These are phyloP conservation scores for Clarireedia paspali DNA, from an alignment of 2,329 filamentous ascomycete species.

Conservation along the genomic window DNA sequence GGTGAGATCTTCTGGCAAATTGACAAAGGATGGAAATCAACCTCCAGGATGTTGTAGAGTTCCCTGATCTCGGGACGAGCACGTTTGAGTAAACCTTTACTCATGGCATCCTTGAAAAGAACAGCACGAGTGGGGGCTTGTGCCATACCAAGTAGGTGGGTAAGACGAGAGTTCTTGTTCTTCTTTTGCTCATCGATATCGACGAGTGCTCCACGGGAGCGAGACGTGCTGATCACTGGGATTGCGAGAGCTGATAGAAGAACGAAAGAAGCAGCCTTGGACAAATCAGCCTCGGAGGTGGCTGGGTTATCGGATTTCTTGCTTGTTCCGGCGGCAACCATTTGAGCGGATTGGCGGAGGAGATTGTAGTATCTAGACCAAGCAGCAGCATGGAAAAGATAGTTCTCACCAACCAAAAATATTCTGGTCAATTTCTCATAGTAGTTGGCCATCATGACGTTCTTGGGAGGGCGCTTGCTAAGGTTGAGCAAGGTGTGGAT, in stretches of 20 bases:
- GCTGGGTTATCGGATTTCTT: conserved; percentile 93
- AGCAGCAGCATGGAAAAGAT: conserved; percentile 95
- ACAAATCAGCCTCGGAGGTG: conserved; percentile 80
- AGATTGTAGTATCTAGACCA: conserved; percentile 98
- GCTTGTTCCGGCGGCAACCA: conserved; percentile 77
- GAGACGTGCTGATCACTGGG: conserved; percentile 95
- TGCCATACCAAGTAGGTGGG: conserved; percentile 90
- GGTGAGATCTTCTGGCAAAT: conserved; percentile 99
- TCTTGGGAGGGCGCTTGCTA: conserved; percentile 97
- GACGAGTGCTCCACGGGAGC: conserved; percentile 89
- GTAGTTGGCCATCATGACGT: conserved; percentile 99
- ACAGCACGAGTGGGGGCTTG: conserved; percentile 80
- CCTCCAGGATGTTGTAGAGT: conserved; percentile 96
- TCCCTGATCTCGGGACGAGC: conserved; percentile 92
- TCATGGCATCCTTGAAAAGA: conserved; percentile 91
- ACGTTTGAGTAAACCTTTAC: conserved; percentile 89
- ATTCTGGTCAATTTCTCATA: conserved; percentile 99
- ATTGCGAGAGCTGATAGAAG: conserved; percentile 93
- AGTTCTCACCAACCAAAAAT: conserved; percentile 98
- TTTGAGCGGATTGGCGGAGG: conserved; percentile 78
- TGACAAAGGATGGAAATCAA: conserved; percentile 96
- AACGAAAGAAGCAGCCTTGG: conserved; percentile 92
- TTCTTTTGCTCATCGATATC: conserved; percentile 96
- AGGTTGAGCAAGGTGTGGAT: conserved; percentile 95
- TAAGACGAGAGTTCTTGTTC: conserved; percentile 97